phyloP scores from a whole-genome alignment of 2,329 filamentous ascomycete genomes.

The Colletotrichum incanum region DNA sequence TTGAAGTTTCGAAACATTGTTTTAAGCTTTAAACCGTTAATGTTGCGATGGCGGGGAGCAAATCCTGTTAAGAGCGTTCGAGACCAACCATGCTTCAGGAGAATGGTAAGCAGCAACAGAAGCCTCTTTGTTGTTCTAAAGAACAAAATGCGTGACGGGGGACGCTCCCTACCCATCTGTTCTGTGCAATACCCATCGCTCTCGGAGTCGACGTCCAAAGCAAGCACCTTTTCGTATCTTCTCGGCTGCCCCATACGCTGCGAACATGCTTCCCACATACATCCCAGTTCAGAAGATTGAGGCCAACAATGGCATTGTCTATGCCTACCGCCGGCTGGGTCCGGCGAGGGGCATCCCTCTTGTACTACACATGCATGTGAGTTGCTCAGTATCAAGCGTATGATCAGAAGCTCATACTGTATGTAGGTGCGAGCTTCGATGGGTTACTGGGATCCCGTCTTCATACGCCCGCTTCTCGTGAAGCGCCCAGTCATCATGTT shows the following conservation, averaged over 20 bases:
- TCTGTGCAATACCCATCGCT: background rate
- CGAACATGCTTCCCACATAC: slow-evolving; percentile 20
- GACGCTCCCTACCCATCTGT: too few relatives aligned
- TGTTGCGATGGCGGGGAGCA: too few relatives aligned
- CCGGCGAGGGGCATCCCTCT: slow-evolving; percentile 23
- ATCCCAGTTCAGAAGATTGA: slow-evolving; percentile 31
- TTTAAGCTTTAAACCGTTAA: too few relatives aligned
- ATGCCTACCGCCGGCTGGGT: slow-evolving; percentile 28
- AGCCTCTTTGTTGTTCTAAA: too few relatives aligned
- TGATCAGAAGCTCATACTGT: background rate
- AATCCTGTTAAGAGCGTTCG: too few relatives aligned
- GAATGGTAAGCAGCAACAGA: too few relatives aligned
- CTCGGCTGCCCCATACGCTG: background rate
- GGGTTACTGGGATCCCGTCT: slow-evolving; percentile 34
- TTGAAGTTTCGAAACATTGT: too few relatives aligned
- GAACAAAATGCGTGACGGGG: too few relatives aligned
- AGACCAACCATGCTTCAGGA: too few relatives aligned
- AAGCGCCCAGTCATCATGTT: slow-evolving; percentile 37
- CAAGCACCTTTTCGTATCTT: background rate
- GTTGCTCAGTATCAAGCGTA: background rate
- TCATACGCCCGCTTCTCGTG: slow-evolving; percentile 20
- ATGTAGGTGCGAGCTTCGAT: slow-evolving; percentile 26
- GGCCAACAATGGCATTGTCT: slow-evolving; percentile 28
- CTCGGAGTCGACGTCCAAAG: background rate
- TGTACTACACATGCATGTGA: slow-evolving; percentile 34